These are phyloP conservation scores for Stachybotrys chlorohalonatus DNA, from an alignment of 2,329 filamentous ascomycete species.

Conservation along the genomic window DNA sequence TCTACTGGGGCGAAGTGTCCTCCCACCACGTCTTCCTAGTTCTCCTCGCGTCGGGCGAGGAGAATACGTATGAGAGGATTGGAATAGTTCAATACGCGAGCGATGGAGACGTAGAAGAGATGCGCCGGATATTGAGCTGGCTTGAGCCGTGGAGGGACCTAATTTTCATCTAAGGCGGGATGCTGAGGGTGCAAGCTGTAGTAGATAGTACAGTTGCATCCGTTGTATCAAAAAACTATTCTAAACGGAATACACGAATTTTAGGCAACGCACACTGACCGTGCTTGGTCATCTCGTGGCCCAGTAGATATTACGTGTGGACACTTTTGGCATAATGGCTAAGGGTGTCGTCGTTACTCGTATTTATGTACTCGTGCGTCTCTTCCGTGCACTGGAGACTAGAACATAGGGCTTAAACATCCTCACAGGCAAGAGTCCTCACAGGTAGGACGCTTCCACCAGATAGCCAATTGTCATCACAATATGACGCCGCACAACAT, in stretches of 20 bases:
- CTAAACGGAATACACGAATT: too few relatives aligned
- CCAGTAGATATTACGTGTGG: too few relatives aligned
- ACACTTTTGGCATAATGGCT: too few relatives aligned
- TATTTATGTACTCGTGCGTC: too few relatives aligned
- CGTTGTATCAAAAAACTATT: too few relatives aligned
- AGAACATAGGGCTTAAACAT: too few relatives aligned
- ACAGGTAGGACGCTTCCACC: conserved; percentile 26
- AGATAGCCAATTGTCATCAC: conserved; percentile 27
- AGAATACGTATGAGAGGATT: not conserved
- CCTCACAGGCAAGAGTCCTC: conserved; percentile 3
- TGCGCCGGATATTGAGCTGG: not conserved
- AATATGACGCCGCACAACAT: conserved; percentile 23
- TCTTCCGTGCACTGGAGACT: too few relatives aligned
- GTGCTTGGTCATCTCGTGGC: too few relatives aligned
- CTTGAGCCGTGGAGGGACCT: not conserved
- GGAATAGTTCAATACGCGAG: not conserved
- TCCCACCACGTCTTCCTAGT: not conserved
- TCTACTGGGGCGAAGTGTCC: not conserved
- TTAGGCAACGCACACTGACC: too few relatives aligned
- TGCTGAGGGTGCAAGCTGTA: not conserved
- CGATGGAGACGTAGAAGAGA: not conserved
- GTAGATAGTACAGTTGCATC: too few relatives aligned
- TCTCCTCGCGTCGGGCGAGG: not conserved
- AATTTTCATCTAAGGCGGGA: not conserved
- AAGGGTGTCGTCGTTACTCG: too few relatives aligned